phyloP scores from a whole-genome alignment of 2,329 filamentous ascomycete genomes.

The Aspergillus calidoustus region DNA sequence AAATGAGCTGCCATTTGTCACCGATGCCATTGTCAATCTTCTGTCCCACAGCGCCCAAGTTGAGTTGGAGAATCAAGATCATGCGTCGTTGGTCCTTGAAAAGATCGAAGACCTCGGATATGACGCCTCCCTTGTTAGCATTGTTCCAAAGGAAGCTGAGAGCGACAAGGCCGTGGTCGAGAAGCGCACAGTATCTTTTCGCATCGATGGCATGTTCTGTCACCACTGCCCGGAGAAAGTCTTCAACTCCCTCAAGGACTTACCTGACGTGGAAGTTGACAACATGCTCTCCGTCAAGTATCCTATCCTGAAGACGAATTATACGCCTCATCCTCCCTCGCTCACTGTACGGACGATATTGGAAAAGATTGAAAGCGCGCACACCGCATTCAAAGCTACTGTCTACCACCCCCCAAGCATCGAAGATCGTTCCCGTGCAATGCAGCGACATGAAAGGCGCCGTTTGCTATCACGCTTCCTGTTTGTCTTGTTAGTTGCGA shows the following conservation, averaged over 20 bases:
- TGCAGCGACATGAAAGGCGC: constrained; percentile 71
- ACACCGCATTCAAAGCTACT: constrained; percentile 68
- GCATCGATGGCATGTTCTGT: constrained; percentile 75
- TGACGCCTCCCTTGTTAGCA: constrained; percentile 62
- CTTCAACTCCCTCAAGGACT: constrained; percentile 41
- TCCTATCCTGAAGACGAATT: constrained; percentile 72
- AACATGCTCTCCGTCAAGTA: constrained; percentile 59
- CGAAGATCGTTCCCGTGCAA: constrained; percentile 76
- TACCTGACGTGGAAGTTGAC: constrained; percentile 53
- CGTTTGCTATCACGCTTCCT: constrained; percentile 72
- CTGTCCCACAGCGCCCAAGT: constrained; percentile 56
- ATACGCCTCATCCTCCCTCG: constrained; percentile 67
- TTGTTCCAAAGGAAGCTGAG: constrained; percentile 36
- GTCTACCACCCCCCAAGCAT: constrained; percentile 81
- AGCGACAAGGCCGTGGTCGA: constrained; percentile 30
- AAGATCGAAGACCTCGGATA: constrained; percentile 66
- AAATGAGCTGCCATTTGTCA: constrained; percentile 51
- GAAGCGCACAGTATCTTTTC: constrained; percentile 66
- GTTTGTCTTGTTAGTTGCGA: constrained; percentile 69
- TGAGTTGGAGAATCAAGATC: constrained; percentile 52
- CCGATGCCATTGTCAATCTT: constrained; percentile 55
- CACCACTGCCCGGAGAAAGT: constrained; percentile 66
- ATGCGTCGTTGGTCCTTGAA: constrained; percentile 51
- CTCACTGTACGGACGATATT: constrained; percentile 80
- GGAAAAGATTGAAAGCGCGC: constrained; percentile 66